phyloP scores from a whole-genome alignment of 225 moss, liverwort and hornwort genomes.

The Pseudisothecium myosuroides region DNA sequence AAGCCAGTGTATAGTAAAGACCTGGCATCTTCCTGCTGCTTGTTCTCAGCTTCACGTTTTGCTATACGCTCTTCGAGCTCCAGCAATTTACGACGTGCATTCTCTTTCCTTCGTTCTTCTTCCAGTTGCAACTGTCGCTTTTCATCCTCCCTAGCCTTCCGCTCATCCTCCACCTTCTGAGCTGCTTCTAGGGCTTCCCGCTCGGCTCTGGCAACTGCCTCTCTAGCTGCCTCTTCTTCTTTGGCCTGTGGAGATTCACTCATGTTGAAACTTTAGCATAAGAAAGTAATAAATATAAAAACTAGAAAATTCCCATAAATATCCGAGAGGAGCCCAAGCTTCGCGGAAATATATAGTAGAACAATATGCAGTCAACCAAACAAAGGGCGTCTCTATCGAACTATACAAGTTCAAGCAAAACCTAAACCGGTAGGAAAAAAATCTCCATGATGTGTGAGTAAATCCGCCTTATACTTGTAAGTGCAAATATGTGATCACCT shows the following conservation, averaged over 20 bases:
- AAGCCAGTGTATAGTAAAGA: neutral
- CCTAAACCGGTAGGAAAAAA: neutral
- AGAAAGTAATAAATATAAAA: neutral
- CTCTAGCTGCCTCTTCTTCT: constrained; percentile 80
- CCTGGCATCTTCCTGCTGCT: constrained; percentile 58
- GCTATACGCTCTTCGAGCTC: constrained; percentile 98
- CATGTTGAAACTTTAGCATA: neutral
- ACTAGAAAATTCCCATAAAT: neutral
- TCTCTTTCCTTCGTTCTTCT: constrained; percentile 92
- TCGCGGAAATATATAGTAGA: neutral
- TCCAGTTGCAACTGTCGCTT: constrained; percentile 65
- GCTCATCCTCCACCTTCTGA: constrained; percentile 83
- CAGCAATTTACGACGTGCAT: constrained; percentile 74
- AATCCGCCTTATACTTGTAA: neutral
- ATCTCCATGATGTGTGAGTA: neutral
- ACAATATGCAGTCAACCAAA: neutral
- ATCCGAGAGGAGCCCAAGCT: neutral
- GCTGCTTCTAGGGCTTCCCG: constrained; percentile 71
- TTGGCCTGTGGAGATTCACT: constrained; percentile 20
- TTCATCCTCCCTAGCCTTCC: constrained; percentile 79
- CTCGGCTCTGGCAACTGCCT: constrained; percentile 60
- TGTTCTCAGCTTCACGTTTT: constrained; percentile 78
- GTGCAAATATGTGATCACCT: neutral
- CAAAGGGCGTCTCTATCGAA: neutral
- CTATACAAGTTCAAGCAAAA: neutral